Evolutionary conservation across 106 monocot genomes (phyloP).

Genomic region (Iris macrosiphon): DNA sequence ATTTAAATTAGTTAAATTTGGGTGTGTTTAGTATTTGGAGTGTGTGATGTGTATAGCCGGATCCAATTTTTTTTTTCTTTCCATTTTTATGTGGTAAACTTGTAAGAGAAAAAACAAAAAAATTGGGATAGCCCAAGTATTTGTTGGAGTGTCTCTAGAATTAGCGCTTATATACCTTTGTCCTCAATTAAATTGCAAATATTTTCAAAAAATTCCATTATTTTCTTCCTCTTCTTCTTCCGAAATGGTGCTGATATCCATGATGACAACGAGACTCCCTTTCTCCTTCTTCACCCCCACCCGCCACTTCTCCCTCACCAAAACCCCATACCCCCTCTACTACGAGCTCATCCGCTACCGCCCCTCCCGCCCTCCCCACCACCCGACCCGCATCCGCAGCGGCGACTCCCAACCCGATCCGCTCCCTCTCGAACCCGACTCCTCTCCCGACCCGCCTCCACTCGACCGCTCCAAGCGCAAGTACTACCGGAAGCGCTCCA

Average conservation of each 20-base stretch:
- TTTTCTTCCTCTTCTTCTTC: not conserved
- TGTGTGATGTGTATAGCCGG: no score
- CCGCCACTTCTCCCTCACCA: slow-evolving; percentile 33
- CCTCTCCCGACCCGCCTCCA: not conserved
- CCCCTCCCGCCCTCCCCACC: slow-evolving; percentile 24
- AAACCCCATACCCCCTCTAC: slow-evolving; percentile 88
- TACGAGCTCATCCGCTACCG: slow-evolving; percentile 81
- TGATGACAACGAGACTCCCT: no score
- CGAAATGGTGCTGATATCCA: no score
- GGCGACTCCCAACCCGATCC: not conserved
- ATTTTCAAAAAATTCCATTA: slow-evolving; percentile 6
- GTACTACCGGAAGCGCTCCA: slow-evolving; percentile 74
- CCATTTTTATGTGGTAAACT: no score
- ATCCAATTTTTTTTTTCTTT: no score
- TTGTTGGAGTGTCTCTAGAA: no score
- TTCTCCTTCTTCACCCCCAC: not conserved
- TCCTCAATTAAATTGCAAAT: no score
- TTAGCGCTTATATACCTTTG: no score
- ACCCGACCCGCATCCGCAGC: not conserved
- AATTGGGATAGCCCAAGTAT: no score
- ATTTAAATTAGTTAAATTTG: no score
- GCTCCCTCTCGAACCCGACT: not conserved
- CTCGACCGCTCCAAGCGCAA: slow-evolving; percentile 78
- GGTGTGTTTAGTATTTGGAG: no score
- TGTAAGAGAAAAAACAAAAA: no score